Evolutionary conservation across 805 yeast species (phyloP), one percentile per base, ranked within the genome.

Genomic region (Yarrowia sp.): DNA sequence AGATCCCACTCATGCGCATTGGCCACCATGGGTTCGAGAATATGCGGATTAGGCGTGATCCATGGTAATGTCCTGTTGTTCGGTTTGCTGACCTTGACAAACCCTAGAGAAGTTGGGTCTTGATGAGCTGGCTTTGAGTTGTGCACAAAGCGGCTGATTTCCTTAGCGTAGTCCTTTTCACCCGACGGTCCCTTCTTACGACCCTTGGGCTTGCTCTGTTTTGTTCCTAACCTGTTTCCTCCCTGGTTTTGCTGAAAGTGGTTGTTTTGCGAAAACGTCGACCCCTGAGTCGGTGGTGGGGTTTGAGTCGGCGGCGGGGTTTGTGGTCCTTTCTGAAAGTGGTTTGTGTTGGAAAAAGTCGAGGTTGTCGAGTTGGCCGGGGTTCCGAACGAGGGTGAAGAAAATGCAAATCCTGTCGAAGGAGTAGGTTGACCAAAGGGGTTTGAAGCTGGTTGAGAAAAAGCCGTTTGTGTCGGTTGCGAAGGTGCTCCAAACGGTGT

Each of bases 1-100:
- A 75, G 74, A 71, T 92, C 97, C 96, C 96, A 92, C 1, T 77
- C 78, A 72, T 84, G 50, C 1, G 44, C 36, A n/a, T 22, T 41
- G 22, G 22, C 60, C 36, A 22, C 44, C 9, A 51, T 38, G 9
- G 60, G 60, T 35, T 51, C 60, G 22, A 51, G 60, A 22, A 51
- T 51, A 15, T 51, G 60, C 4, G 60, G 44, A 4, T 51, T 51
- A 14, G 44, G 60, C 5, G 36, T 51, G n/a, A 28, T 28, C 60
- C 60, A 51, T 1, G 60, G 60, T 8, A 38, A 28, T 6, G 31
- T 11, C 8, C 60, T 36, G 18, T 36, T 9, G 9, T n/a, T 17
- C 8, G 32, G 32, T 13, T 31, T 33, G 9, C 22, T 1, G n/a
- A 13, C n/a, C n/a, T n/a, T n/a, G 10, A 38, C 11, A 32, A 57